phyloP scores from a whole-genome alignment of 208 protist genomes.

The Lotmaria passim region DNA sequence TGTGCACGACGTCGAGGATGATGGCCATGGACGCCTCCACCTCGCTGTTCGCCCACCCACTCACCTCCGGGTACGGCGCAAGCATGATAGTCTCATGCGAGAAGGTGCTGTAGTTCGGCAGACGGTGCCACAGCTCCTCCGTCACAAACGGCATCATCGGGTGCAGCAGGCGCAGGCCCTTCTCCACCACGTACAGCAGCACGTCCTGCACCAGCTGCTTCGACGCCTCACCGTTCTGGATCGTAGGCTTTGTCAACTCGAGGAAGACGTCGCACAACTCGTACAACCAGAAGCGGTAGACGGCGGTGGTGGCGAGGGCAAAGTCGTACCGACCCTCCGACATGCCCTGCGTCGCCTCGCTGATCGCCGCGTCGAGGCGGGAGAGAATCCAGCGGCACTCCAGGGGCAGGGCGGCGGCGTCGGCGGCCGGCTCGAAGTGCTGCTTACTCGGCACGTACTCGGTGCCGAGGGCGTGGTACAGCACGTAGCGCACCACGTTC shows the following conservation, averaged over 20 bases:
- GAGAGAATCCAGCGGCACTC: conserved; percentile 97
- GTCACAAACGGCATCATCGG: conserved; percentile 99
- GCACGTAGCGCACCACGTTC: conserved; percentile 97
- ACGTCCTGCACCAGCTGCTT: conserved; percentile 91
- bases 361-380: conserved; percentile 85
- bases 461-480: conserved; percentile 88
- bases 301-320: conserved; percentile 82
- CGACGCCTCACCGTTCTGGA: conserved; percentile 75
- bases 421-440: conserved; percentile 44
- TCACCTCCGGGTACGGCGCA: conserved; percentile 72
- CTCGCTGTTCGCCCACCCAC: conserved; percentile 63
- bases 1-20: conserved; percentile 88
- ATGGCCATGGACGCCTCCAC: conserved; percentile 86
- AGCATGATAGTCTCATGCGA: conserved; percentile 88
- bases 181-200: conserved; percentile 93
- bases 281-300: conserved; percentile 98
- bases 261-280: conserved; percentile 99
- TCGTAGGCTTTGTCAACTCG: conserved; percentile 94
- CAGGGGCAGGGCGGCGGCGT: conserved; percentile 66
- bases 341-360: conserved; percentile 70
- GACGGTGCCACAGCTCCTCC: conserved; percentile 99
- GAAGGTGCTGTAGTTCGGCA: conserved; percentile 89
- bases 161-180: conserved; percentile 96
- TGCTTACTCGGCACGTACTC: conserved; percentile 74
- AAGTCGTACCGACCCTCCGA: conserved; percentile 93